These are phyloP conservation scores for Phalaenopsis hybrid DNA, from an alignment of 116 monocot genomes.

Conservation along the genomic window DNA sequence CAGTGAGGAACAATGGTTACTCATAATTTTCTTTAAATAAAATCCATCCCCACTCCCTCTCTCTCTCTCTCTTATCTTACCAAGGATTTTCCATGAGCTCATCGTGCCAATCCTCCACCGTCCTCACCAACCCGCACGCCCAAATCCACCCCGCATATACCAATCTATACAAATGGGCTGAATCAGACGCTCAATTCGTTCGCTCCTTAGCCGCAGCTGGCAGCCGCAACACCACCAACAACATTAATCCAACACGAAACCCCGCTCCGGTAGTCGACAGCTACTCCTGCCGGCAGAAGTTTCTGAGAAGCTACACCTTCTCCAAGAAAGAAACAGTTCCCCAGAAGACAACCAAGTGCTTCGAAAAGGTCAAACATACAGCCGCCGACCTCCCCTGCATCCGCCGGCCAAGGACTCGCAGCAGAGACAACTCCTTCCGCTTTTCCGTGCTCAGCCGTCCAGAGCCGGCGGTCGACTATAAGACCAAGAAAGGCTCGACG, in stretches of 20 bases:
- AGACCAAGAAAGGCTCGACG: conserved; percentile 14
- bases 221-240: too few species aligned
- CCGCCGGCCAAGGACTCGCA: not conserved
- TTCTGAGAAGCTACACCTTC: conserved; percentile 42
- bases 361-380: conserved; percentile 15
- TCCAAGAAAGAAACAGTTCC: conserved; percentile 40
- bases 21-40: too few species aligned
- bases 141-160: conserved; percentile 19
- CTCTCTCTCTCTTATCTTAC: not conserved
- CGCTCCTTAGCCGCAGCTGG: conserved; percentile 18
- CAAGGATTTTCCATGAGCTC: conserved; percentile 9
- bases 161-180: conserved; percentile 33
- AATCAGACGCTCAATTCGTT: conserved; percentile 43
- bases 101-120: conserved; percentile 13
- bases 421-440: not conserved
- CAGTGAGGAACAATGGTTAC: too few species aligned
- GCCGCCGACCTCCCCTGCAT: conserved; percentile 15
- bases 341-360: conserved; percentile 14
- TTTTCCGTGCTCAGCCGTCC: not conserved
- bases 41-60: not conserved
- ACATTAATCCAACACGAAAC: not conserved
- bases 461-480: not conserved
- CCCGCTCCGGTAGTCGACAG: conserved; percentile 21
- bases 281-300: conserved; percentile 45
- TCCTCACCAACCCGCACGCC: conserved; percentile 9